Evolutionary conservation across 257 asterid genomes (phyloP).

Genomic region (Thymus quinquecostatus): DNA sequence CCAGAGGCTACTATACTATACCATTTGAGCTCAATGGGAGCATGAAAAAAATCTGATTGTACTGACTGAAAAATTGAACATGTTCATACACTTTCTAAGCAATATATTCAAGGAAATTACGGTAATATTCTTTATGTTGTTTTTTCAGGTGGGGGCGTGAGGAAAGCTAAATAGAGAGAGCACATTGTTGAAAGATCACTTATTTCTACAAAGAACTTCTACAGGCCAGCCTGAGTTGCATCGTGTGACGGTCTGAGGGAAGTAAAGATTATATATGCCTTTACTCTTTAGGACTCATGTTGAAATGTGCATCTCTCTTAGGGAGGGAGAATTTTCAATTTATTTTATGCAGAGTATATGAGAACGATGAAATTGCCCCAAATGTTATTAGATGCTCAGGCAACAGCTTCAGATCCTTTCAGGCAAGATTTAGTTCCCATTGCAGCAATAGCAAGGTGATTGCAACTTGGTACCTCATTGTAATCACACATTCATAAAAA

Average conservation of each 20-base stretch:
- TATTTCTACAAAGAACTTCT: background rate
- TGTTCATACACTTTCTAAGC: too few species aligned
- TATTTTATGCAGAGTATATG: background rate
- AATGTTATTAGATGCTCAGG: conserved; percentile 9
- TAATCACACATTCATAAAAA: background rate
- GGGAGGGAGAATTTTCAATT: background rate
- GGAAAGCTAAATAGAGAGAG: background rate
- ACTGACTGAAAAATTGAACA: too few species aligned
- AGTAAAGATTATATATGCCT: background rate
- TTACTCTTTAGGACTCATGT: background rate
- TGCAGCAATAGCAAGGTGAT: background rate
- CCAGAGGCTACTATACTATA: too few species aligned
- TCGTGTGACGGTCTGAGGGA: background rate
- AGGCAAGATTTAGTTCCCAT: background rate
- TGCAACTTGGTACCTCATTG: background rate
- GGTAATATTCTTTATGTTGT: too few species aligned
- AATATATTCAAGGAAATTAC: too few species aligned
- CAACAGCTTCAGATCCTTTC: conserved; percentile 1
- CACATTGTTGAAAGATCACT: background rate
- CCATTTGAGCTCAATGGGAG: too few species aligned
- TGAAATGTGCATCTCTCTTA: background rate
- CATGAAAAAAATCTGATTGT: too few species aligned
- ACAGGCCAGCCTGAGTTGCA: background rate
- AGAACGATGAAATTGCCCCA: background rate
- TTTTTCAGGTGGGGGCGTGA: background rate